phyloP scores from a whole-genome alignment of 352 stramenopile species.

The Aphanomyces euteiches region DNA sequence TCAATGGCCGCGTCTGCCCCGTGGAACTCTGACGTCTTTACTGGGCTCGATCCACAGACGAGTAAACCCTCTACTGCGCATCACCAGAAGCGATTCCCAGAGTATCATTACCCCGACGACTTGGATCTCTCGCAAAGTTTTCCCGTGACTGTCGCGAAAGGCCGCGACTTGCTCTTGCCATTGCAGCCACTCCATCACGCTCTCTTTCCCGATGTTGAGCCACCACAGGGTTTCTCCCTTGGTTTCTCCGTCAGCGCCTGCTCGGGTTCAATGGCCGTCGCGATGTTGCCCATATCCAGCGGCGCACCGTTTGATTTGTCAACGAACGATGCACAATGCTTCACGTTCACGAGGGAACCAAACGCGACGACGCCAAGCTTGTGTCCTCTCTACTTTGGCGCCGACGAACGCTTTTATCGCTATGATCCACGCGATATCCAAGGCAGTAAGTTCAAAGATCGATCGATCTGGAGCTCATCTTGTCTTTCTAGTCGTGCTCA shows the following conservation, averaged over 20 bases:
- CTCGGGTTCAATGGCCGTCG: conserved; percentile 1
- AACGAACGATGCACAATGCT: background rate
- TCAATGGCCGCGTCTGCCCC: too few relatives aligned
- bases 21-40: too few relatives aligned
- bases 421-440: conserved; percentile 13
- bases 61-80: too few relatives aligned
- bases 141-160: background rate
- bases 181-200: background rate
- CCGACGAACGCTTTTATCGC: background rate
- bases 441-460: background rate
- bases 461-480: background rate
- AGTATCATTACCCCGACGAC: conserved; percentile 1
- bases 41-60: too few relatives aligned
- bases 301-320: background rate
- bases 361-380: conserved; percentile 4
- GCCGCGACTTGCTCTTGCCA: conserved; percentile 13
- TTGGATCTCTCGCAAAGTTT: conserved; percentile 6
- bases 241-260: conserved; percentile 1
- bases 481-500: conserved; percentile 4
- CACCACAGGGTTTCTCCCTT: background rate
- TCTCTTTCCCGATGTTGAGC: conserved; percentile 9
- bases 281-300: background rate
- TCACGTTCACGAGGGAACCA: conserved; percentile 8
- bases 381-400: conserved; percentile 12
- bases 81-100: background rate